Conservation (phyloP, 805 yeast genomes). For the Candida tammaniensis region DNA sequence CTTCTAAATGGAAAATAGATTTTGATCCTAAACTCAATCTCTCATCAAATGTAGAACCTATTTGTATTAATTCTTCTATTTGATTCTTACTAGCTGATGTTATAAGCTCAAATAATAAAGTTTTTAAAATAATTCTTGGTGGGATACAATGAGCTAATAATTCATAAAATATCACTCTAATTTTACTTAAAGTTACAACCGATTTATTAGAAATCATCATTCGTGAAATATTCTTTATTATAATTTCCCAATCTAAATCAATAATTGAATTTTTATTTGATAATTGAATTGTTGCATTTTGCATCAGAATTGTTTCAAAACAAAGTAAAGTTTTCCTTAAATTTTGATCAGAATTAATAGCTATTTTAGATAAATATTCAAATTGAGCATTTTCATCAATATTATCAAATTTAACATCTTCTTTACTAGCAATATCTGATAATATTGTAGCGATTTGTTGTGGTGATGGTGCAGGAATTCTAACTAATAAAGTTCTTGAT, state of each 20-base stretch:
- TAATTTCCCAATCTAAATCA: slow-evolving; percentile 87
- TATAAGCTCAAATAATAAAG: slow-evolving; percentile 44
- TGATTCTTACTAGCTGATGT: slow-evolving; percentile 20
- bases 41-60: slow-evolving; percentile 75
- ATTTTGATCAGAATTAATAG: slow-evolving; percentile 61
- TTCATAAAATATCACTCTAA: slow-evolving; percentile 75
- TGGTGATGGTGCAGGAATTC: slow-evolving; percentile 77
- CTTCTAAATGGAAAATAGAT: slow-evolving; percentile 92
- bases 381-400: slow-evolving; percentile 24
- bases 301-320: slow-evolving; percentile 79
- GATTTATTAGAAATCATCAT: slow-evolving; percentile 59
- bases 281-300: slow-evolving; percentile 49
- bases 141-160: slow-evolving; percentile 92
- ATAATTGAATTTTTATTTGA: slow-evolving; percentile 46
- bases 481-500: slow-evolving; percentile 84
- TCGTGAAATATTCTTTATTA: slow-evolving; percentile 62
- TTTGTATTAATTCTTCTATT: slow-evolving; percentile 49
- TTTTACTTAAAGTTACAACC: slow-evolving; percentile 57
- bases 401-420: slow-evolving; percentile 43
- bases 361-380: slow-evolving; percentile 48
- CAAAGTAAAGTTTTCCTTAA: slow-evolving; percentile 73
- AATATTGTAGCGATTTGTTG: slow-evolving; percentile 60
- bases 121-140: slow-evolving; percentile 73
- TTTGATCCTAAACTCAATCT: slow-evolving; percentile 82
- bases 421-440: slow-evolving; percentile 53